Conservation (phyloP, 176 grass and related monocot species). For the Triticum urartu region DNA sequence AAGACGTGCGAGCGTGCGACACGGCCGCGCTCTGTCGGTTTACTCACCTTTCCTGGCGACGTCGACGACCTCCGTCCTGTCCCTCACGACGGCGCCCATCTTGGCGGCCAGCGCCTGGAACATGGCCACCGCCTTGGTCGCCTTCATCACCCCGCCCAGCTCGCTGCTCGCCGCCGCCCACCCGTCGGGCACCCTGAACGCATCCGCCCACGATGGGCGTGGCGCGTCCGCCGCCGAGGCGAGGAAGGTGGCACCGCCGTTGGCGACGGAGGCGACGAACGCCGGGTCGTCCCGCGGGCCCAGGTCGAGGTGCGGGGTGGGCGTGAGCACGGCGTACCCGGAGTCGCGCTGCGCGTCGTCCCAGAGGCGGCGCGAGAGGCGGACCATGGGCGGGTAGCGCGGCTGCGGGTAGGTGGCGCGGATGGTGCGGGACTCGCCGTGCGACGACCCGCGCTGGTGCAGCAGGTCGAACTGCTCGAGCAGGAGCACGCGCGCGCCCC, state of each 20-base stretch:
- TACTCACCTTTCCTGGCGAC: conserved; percentile 40
- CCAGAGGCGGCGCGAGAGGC: conserved; percentile 58
- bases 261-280: conserved; percentile 12
- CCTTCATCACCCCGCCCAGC: conserved; percentile 68
- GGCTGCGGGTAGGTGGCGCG: conserved; percentile 75
- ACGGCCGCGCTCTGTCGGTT: not conserved
- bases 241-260: conserved; percentile 17
- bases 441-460: conserved; percentile 81
- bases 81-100: conserved; percentile 55
- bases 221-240: not conserved
- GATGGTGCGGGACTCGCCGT: conserved; percentile 94
- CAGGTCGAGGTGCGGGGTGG: conserved; percentile 66
- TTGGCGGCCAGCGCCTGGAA: conserved; percentile 72
- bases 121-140: conserved; percentile 96
- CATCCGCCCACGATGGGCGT: conserved; percentile 27
- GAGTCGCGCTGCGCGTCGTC: conserved; percentile 54
- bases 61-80: conserved; percentile 50
- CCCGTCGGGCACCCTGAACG: conserved; percentile 49
- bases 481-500: conserved; percentile 50
- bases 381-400: conserved; percentile 78
- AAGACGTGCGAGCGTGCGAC: not conserved
- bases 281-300: conserved; percentile 36
- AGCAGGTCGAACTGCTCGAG: conserved; percentile 91
- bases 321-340: conserved; percentile 67
- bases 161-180: conserved; percentile 55